These are phyloP conservation scores for Scutellaria barbata DNA, from an alignment of 257 asterid genomes.

Conservation along the genomic window DNA sequence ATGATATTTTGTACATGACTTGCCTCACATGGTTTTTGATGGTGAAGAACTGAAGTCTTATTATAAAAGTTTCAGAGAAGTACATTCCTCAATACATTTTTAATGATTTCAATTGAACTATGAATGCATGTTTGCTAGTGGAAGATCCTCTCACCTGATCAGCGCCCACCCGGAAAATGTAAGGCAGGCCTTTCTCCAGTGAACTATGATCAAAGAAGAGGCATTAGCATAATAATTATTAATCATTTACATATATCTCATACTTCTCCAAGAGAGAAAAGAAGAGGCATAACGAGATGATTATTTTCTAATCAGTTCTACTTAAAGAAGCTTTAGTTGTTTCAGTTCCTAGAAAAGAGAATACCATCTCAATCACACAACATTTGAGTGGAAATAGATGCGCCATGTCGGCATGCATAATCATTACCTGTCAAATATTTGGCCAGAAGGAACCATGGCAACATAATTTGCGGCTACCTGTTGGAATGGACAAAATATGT, in stretches of 20 bases:
- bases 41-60: neutral
- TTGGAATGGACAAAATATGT: constrained; percentile 23
- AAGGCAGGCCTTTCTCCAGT: constrained; percentile 82
- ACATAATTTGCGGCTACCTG: constrained; percentile 97
- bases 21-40: neutral
- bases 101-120: neutral
- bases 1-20: neutral
- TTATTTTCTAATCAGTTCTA: too few relatives aligned
- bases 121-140: constrained; percentile 6
- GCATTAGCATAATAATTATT: constrained; percentile 11
- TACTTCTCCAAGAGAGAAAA: neutral
- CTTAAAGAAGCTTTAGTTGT: neutral
- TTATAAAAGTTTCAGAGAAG: neutral
- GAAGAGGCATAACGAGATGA: constrained; percentile 6
- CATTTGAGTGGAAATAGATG: neutral
- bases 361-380: neutral
- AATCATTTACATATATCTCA: neutral
- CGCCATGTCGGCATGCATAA: neutral
- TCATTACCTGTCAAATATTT: constrained; percentile 88
- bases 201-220: constrained; percentile 56
- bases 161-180: constrained; percentile 89
- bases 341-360: neutral
- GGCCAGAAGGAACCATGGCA: constrained; percentile 98
- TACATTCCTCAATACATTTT: too few relatives aligned
- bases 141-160: constrained; percentile 68